Evolutionary conservation across 225 moss, liverwort and hornwort species (phyloP), one percentile per base, ranked within the genome.

Genomic region (Takakia lepidozioides): DNA sequence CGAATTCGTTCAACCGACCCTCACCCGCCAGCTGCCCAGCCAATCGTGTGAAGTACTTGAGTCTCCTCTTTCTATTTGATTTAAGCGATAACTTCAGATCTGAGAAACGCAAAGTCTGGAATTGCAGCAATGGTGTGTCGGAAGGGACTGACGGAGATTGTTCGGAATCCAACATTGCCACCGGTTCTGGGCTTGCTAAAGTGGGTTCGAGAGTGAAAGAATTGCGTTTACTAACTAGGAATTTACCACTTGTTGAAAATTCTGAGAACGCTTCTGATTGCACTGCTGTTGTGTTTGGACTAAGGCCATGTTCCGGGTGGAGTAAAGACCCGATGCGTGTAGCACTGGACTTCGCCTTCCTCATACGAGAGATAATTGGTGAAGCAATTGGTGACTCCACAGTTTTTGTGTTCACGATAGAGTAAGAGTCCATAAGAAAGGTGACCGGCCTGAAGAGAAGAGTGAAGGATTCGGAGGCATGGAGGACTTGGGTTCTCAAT

Each of bases 11-110:
- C 51, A 84, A 52, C 52, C 68, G 54, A 29, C 92, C 87, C 43
- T 80, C 92, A n/a, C 60, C 71, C 20, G 84, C 84, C 19, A 92
- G 84, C 66, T 67, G 67, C 43, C 59, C 76, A 21, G 84, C 81
- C 60, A 87, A 66, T 16, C 28, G 45, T 5, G 61, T 63, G 29
- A 75, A 87, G 37, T 54, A 61, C 48, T 83, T 68, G 55, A 81
- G 52, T 61, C 61, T 65, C 56, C 63, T 53, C 53, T 81, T 78
- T 69, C 34, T 56, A 49, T 68, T 59, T 15, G 75, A 78, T 44
- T 56, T 51, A 25, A 80, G 43, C 20, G 70, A 58, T 27, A 52
- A 56, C 63, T 78, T 75, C 46, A 90, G 0, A 6, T 43, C 70
- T 35, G 53, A 49, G 38, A n/a, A 29, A 11, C 49, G 59, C 19